Evolutionary conservation across 2,329 filamentous ascomycete genomes (phyloP), one percentile per base, ranked within the genome.

Genomic region (Pyrenochaeta sp.): DNA sequence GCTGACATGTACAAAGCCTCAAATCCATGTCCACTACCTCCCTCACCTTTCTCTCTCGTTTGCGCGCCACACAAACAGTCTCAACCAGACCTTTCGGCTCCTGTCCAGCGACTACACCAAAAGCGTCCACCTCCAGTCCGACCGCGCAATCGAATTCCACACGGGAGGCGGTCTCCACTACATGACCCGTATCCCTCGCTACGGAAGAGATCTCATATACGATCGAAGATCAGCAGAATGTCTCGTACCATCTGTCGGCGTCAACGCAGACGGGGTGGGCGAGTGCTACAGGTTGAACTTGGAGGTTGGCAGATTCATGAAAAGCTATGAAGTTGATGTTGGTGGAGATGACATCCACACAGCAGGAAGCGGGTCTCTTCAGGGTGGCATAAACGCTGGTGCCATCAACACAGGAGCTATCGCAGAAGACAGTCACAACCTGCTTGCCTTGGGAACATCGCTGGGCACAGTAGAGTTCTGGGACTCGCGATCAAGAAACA

Each of bases 381-480:
- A 97, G 67, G 93, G 93, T 45, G 89, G 92, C 35, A 89, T 96
- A 32, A 81, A 87, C 44, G 87, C 90, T 1, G 91, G 92, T 10
- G 87, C 88, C 36, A 91, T 97, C 38, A 96, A 97, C 65, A 86
- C 86, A 6, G 93, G 85, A 9, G 87, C 92, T 3, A 84, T 96
- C 48, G 94, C 94, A 3, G 90, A 96, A 67, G 82, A 87, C 27
- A 92, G 89, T 34, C 94, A 99, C 69, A 94, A 94, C 43, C 78
- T 99, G 4, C 80, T 92, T 22, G 92, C 93, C 0, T 99, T 99
- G 61, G 94, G 95, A 38, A 99, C 94, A 1, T 92, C 90, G 3
- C 77, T 94, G 43, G 93, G 94, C n/a, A 96, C 93, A 1, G 90
- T 97, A 18, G 94, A 99, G 68, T 93, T 97, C 64, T 99, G 92